Base-by-base conservation (phyloP, 2,329 filamentous ascomycete genomes). In the Colletotrichum sp. region DNA sequence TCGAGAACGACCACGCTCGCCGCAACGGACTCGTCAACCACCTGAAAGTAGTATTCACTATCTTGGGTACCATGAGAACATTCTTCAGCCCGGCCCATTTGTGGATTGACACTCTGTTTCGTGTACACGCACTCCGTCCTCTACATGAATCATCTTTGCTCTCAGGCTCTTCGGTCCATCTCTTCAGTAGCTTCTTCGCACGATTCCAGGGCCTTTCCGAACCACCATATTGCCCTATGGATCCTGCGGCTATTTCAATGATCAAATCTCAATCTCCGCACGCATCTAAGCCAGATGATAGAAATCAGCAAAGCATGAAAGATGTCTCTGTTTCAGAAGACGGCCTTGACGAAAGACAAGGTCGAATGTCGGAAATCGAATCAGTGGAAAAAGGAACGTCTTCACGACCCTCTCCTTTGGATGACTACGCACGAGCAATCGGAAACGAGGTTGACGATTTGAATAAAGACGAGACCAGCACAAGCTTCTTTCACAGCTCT, bases 401-500 rank as follows among this genome's bases (percentile, higher is more conserved):
- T 4, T 48, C 44, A 22, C 44, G 2, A 22, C 44, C 6, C 3
- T 48, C 44, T 22, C 44, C n/a, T 3, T 48, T 48, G n/a, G n/a
- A 48, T 22, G 44, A 48, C n/a, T 48, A 48, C 44, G n/a, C 44
- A 48, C 44, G 44, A 48, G n/a, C 44, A 22, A 22, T 48, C 3
- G n/a, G 10, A 5, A 48, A 22, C n/a, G n/a, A 4, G 13, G 44
- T 48, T 7, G 10, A 13, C 3, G 44, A 48, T 22, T 22, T 48
- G 44, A 10, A 48, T 13, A 22, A 48, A 22, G n/a, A 22, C 6
- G 44, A 48, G 44, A 4, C 18, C 6, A n/a, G 18, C 18, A n/a
- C 2, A n/a, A 44, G 39, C 0, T 44, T 0, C 39, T 0, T n/a
- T n/a, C 18, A 6, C 39, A 44, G 39, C 39, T 44, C n/a, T 22